Base-by-base conservation (phyloP, 805 yeast genomes). In the Candida morakotiae region DNA sequence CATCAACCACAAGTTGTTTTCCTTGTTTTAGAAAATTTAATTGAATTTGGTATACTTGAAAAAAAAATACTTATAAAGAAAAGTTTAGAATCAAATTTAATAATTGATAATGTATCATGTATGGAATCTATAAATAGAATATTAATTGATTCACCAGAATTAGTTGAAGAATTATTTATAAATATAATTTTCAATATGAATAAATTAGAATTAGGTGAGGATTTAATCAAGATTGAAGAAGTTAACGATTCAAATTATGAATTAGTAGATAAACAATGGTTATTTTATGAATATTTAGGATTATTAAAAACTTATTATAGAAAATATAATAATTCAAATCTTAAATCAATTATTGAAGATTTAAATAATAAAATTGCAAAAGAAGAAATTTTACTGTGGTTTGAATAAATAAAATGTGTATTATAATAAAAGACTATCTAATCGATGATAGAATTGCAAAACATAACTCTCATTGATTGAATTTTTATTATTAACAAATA, bases 1-100 rank as follows among this genome's bases (percentile, higher is more conserved):
- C 69, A 66, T 44, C 72, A 66, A 45, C 73, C 73, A 1, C 73
- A 67, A 43, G 70, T 66, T 24, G 58, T 64, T 9, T 67, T 67
- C 41, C 56, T 67, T 44, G 63, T 64, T 20, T 53, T 67, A 44
- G 73, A 67, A 37, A 65, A 59, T 42, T 60, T 67, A 49, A 60
- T 66, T 33, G 71, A 67, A 39, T 62, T 58, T 44, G 55, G 46
- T 27, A 53, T 67, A n/a, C 46, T 67, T 42, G 45, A 55, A 35
- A 53, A 66, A 3, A 49, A 51, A 23, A 42, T 44, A 34, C 50
- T 67, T 34, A 44, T 67, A 15, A 46, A 44, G 23, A 51, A 56
- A 39, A 52, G 56, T 13, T 51, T 65, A 13, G 51, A 51, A 11
- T 38, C 45, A 38, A 64, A 65, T 42, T 59, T 67, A 35, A 55